phyloP scores from a whole-genome alignment of 805 yeast genomes.

The Saccharomycopsis fibuligera region DNA sequence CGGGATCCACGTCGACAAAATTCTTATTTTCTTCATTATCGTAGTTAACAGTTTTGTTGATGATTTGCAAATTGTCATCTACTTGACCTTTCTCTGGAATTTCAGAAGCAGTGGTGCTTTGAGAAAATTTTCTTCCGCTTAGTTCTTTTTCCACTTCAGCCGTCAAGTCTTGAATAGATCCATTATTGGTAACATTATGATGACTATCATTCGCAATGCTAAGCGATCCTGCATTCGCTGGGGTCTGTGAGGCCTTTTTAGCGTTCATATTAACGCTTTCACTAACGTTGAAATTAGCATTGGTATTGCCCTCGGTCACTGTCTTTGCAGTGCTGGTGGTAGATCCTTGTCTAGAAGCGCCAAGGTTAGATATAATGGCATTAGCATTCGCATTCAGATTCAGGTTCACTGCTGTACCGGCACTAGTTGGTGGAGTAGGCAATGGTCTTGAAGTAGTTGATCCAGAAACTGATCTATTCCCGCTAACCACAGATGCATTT shows the following conservation, averaged over 20 bases:
- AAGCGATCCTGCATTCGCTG: too few species aligned
- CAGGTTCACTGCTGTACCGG: too few species aligned
- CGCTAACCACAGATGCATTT: not conserved
- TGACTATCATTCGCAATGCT: too few species aligned
- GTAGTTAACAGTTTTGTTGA: too few species aligned
- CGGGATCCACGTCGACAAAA: not conserved
- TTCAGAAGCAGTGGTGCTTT: not conserved
- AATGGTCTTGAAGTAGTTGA: constrained; percentile 5
- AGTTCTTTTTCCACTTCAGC: constrained; percentile 10
- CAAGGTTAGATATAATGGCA: not conserved
- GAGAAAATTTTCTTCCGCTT: not conserved
- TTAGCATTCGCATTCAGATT: not conserved
- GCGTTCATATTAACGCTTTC: too few species aligned
- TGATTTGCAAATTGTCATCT: too few species aligned
- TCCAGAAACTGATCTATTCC: not conserved
- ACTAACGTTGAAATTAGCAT: too few species aligned
- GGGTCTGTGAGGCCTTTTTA: too few species aligned
- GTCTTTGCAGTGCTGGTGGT: not conserved
- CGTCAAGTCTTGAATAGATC: constrained; percentile 6
- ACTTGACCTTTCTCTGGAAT: not conserved
- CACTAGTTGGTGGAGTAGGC: constrained; percentile 11
- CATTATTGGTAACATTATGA: not conserved
- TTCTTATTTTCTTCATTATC: too few species aligned
- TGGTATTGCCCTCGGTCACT: too few species aligned
- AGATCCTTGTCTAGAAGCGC: not conserved